Evolutionary conservation across 2,329 filamentous ascomycete genomes (phyloP), one percentile per base, ranked within the genome.

Genomic region (Ophiostoma perfectum): DNA sequence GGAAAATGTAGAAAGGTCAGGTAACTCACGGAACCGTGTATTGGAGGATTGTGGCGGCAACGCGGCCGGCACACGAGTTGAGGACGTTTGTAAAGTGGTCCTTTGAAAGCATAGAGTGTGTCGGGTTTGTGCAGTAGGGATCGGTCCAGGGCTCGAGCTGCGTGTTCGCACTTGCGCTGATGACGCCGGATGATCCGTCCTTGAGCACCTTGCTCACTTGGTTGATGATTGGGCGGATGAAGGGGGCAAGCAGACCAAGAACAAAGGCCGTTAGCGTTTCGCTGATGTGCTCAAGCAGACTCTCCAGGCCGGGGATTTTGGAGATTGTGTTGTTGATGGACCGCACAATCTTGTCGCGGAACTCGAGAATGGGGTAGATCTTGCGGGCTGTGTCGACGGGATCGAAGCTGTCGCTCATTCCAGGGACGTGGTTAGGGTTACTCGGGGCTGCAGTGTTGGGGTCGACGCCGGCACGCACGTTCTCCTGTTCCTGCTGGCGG

Each of bases 281-380:
- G 68, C 90, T 92, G 74, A 99, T 96, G 74, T 92, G 94, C 72
- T 98, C 94, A 36, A 98, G 87, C n/a, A 97, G 82, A 70, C 89
- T 84, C 78, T 97, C 92, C 4, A 99, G 83, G 0, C 94, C 94
- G 0, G 95, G 95, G 52, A 99, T 90, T 81, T 96, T 97, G 74
- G 93, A 88, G 72, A 98, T 92, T 66, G 93, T 90, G 52, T 87
- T 86, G 75, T 88, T 92, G 77, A 99, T 93, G 55, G 89, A 86
- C 73, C 92, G 92, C 66, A 97, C 93, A 67, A 99, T 93, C 75
- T 90, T 95, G 81, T 99, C 95, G 70, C 94, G 87, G 82, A 98
- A 99, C 70, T 91, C 86, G 0, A 99, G 84, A 70, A 99, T 97
- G 0, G 95, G 95, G 75, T 98, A 98, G 72, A 99, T 97, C 79